phyloP scores from a whole-genome alignment of 257 asterid genomes.

The Petrea volubilis region DNA sequence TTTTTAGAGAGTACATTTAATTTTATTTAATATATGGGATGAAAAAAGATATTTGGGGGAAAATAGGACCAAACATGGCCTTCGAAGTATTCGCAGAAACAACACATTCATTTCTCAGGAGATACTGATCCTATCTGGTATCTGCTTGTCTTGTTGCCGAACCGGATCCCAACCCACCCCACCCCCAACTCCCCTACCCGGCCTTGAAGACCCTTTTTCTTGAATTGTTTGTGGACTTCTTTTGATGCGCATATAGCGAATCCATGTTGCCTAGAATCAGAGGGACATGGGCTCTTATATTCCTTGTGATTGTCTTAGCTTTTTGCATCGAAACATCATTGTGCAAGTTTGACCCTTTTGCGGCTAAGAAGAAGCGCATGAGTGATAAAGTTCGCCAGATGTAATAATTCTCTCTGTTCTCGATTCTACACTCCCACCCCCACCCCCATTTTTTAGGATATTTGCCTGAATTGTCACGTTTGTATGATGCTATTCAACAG shows the following conservation, averaged over 20 bases:
- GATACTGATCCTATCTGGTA: background rate
- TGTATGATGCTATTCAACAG: background rate
- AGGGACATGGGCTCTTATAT: slow-evolving; percentile 54
- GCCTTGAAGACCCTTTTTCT: slow-evolving; percentile 9
- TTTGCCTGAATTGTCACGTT: background rate
- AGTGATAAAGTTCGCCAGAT: slow-evolving; percentile 89
- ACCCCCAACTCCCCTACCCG: background rate
- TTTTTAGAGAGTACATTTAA: too few species aligned
- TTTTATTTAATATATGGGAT: too few species aligned
- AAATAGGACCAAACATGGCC: background rate
- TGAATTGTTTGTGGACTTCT: background rate
- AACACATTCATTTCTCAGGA: background rate
- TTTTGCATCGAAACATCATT: slow-evolving; percentile 31
- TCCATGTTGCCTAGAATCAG: slow-evolving; percentile 51
- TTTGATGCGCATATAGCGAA: slow-evolving; percentile 21
- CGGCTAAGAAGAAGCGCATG: slow-evolving; percentile 83
- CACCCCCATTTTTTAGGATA: background rate
- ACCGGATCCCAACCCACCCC: background rate
- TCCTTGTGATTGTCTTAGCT: slow-evolving; percentile 41
- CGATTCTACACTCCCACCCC: background rate
- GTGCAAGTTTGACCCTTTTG: slow-evolving; percentile 52
- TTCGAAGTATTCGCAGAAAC: background rate
- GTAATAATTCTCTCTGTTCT: slow-evolving; percentile 37
- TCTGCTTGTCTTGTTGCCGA: background rate
- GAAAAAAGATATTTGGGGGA: too few species aligned